Evolutionary conservation across 2,329 filamentous ascomycete genomes (phyloP).

Genomic region (Xylariaceae sp.): DNA sequence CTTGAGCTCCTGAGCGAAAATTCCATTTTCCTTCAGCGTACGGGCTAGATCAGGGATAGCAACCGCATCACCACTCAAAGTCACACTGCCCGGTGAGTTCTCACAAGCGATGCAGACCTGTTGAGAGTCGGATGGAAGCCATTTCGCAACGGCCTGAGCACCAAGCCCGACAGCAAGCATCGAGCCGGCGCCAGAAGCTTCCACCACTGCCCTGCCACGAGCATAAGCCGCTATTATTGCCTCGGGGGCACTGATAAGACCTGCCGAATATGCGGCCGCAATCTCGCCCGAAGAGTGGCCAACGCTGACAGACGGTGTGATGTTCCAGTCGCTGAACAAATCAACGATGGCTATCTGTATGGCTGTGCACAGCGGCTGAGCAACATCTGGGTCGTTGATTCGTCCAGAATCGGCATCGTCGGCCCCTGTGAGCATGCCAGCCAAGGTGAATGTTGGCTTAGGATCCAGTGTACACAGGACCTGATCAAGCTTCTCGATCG

Average conservation of each 20-base stretch:
- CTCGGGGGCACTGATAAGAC: constrained; percentile 25
- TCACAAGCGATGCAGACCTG: constrained; percentile 37
- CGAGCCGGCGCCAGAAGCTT: constrained; percentile 19
- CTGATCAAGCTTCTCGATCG: constrained; percentile 17
- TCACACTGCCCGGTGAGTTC: constrained; percentile 37
- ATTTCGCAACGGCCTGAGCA: constrained; percentile 23
- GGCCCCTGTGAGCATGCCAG: constrained; percentile 7
- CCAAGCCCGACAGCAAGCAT: constrained; percentile 35
- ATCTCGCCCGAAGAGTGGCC: constrained; percentile 42
- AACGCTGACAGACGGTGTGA: constrained; percentile 34
- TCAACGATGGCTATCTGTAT: constrained; percentile 42
- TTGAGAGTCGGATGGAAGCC: constrained; percentile 14
- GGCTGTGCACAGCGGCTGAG: constrained; percentile 41
- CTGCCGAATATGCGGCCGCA: constrained; percentile 40
- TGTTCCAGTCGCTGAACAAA: constrained; percentile 34
- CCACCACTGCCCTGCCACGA: constrained; percentile 22
- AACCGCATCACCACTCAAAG: constrained; percentile 46
- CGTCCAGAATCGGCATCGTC: constrained; percentile 6
- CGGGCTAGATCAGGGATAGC: constrained; percentile 40
- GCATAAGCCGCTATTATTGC: constrained; percentile 27
- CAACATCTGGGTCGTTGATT: constrained; percentile 24
- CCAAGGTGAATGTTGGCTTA: constrained; percentile 16
- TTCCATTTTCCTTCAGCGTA: constrained; percentile 39
- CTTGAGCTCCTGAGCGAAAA: constrained; percentile 44
- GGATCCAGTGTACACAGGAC: constrained; percentile 13